Percentiles rank a stretch among this genome's conserved stretches.
These are phyloP conservation scores for Saccharomycopsis crataegensis DNA, from an alignment of 1,139 yeast species.

Conservation along the genomic window DNA sequence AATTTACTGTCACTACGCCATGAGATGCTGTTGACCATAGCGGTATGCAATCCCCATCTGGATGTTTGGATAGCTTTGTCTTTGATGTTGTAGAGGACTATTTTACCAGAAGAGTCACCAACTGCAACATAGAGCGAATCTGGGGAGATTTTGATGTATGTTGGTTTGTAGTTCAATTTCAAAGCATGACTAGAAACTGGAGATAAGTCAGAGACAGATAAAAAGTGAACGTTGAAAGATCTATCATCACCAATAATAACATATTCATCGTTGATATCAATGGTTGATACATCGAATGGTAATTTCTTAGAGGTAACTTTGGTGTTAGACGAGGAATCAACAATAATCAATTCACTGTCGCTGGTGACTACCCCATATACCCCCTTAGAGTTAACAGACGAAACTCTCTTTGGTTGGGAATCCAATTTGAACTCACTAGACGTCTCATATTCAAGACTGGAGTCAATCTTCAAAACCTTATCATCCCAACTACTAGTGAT, in stretches of 20 bases:
- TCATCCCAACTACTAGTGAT: slow-evolving; percentile 80
- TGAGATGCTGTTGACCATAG: slow-evolving; percentile 64
- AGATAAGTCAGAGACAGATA: slow-evolving; percentile 1
- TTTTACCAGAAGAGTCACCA: slow-evolving; percentile 84
- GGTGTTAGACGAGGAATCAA: slow-evolving; percentile 25
- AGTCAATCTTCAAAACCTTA: slow-evolving; percentile 43
- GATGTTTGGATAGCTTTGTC: slow-evolving; percentile 63
- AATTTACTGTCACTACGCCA: slow-evolving; percentile 75
- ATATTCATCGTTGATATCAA: slow-evolving; percentile 34
- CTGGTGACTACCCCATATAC: slow-evolving; percentile 30
- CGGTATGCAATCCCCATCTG: slow-evolving; percentile 94
- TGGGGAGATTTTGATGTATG: slow-evolving; percentile 63
- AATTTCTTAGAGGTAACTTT: slow-evolving; percentile 25
- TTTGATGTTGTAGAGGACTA: slow-evolving; percentile 52
- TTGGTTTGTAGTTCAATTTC: slow-evolving; percentile 23
- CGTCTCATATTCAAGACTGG: slow-evolving; percentile 26
- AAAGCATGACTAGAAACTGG: slow-evolving; percentile 26
- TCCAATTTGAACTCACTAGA: slow-evolving; percentile 31
- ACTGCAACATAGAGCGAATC: slow-evolving; percentile 64
- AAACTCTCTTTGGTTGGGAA: slow-evolving; percentile 48
- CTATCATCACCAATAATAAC: slow-evolving; percentile 43
- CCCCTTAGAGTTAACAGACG: slow-evolving; percentile 11
- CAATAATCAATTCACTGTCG: slow-evolving; percentile 26
- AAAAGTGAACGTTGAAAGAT: slow-evolving; percentile 11
- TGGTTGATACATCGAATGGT: slow-evolving; percentile 37